Base-by-base conservation (phyloP, 140 eudicot genomes). In the Flaveria floridana region DNA sequence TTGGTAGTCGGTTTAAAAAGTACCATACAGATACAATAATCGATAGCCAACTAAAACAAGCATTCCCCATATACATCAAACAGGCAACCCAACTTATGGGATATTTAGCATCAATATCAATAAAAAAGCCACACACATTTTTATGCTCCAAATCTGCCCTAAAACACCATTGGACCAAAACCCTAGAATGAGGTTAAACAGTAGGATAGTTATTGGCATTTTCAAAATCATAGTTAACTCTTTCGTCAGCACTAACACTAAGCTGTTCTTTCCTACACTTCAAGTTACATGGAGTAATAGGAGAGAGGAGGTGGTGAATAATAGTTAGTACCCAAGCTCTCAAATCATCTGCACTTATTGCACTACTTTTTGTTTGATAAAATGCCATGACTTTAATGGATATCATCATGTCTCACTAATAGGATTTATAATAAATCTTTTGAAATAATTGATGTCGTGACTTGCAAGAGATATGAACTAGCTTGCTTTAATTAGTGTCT, bases 401-500 rank as follows among this genome's bases (percentile, higher is more conserved):
- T 68, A 48, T 21, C 51, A 48, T 75, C 56, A 26, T 14, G 37
- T 46, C 73, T 52, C 44, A 5, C 63, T 72, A 68, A 25, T 55
- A 53, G 13, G 65, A 74, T 51, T 26, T 34, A 41, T 64, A 9
- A 72, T 63, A 51, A 2, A 72, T 72, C 55, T 59, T 67, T 69
- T 68, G 77, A 80, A 75, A 80, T 75, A 61, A 80, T 74, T 74
- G 56, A 34, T 46, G 80, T 34, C 67, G 26, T 80, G 76, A 62
- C 72, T 74, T 68, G 65, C 68, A 80, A 80, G 61, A 75, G 80
- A 80, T 10, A 80, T 58, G 34, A 63, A 14, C 51, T 52, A 64
- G 73, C 1, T 25, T 63, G 53, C 70, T 72, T 72, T 72, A 64
- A 51, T 42, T 80, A 80, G 80, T 80, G 84, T 68, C 57, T 67